phyloP scores from a whole-genome alignment of 225 moss, liverwort and hornwort genomes.

The Asterella californica region DNA sequence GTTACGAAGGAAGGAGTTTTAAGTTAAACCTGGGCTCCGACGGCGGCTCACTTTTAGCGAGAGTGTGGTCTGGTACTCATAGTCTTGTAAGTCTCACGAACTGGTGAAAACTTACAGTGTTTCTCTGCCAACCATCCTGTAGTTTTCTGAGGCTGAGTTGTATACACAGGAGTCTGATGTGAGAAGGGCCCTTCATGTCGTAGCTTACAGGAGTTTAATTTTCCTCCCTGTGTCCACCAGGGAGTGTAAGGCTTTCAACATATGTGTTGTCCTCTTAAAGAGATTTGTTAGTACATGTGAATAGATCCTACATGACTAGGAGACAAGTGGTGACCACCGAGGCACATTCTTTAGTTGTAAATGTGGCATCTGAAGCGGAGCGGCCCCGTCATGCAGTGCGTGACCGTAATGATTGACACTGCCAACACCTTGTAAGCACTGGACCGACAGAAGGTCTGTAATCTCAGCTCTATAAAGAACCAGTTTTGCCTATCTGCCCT shows the following conservation, averaged over 20 bases:
- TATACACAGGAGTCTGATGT: slow-evolving; percentile 13
- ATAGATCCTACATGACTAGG: not conserved
- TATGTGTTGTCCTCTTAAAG: not conserved
- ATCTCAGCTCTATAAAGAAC: slow-evolving; percentile 1
- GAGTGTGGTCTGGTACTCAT: slow-evolving; percentile 2
- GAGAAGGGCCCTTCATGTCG: slow-evolving; percentile 2
- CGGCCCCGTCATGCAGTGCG: not conserved
- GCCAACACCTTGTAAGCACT: not conserved
- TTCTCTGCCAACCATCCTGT: not conserved
- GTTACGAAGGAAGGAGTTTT: not conserved
- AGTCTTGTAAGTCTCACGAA: slow-evolving; percentile 3
- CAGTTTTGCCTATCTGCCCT: not conserved
- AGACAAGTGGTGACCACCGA: not conserved
- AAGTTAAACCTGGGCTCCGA: not conserved
- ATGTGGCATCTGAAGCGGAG: not conserved
- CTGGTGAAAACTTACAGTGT: not conserved
- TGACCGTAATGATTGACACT: not conserved
- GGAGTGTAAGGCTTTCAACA: slow-evolving; percentile 19
- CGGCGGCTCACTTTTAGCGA: not conserved
- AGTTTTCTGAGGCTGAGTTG: slow-evolving; percentile 11
- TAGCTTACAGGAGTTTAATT: slow-evolving; percentile 14
- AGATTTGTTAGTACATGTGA: slow-evolving; percentile 14
- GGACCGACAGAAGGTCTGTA: slow-evolving; percentile 6
- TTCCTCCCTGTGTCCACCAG: slow-evolving; percentile 2
- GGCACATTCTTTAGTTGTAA: not conserved